phyloP scores from a whole-genome alignment of 2,329 filamentous ascomycete genomes.

The Fusarium sp. region DNA sequence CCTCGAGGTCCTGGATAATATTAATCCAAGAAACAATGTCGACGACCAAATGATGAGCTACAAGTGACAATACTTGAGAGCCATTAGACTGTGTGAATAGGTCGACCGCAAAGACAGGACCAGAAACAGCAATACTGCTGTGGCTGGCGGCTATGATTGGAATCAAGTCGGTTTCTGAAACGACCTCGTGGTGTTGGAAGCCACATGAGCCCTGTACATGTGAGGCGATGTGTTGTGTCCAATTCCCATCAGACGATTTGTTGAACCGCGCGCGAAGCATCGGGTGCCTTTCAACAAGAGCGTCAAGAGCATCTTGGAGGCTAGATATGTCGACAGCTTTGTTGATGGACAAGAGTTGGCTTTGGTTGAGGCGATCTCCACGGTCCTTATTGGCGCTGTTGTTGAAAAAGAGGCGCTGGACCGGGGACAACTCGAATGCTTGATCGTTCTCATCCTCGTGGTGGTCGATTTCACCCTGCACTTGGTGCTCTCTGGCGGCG shows the following conservation, averaged over 20 bases:
- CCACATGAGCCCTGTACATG: conserved; percentile 32
- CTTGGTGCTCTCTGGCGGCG: neutral
- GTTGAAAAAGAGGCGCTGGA: conserved; percentile 58
- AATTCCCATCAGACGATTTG: conserved; percentile 5
- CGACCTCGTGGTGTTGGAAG: conserved; percentile 27
- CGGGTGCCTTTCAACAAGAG: conserved; percentile 48
- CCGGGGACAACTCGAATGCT: conserved; percentile 56
- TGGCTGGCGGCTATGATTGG: conserved; percentile 8
- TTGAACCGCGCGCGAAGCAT: conserved; percentile 54
- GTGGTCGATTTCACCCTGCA: neutral
- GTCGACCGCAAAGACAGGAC: conserved; percentile 15
- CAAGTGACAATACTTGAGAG: conserved; percentile 47
- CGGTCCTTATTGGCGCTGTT: conserved; percentile 32
- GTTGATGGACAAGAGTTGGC: conserved; percentile 53
- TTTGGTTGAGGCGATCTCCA: conserved; percentile 59
- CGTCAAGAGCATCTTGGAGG: conserved; percentile 39
- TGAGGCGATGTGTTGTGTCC: conserved; percentile 43
- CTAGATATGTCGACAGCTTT: conserved; percentile 7
- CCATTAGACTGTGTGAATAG: neutral
- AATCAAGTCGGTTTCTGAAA: conserved; percentile 18
- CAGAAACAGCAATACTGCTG: neutral
- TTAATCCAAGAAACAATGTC: conserved; percentile 61
- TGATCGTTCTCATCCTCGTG: neutral
- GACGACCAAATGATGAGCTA: conserved; percentile 54
- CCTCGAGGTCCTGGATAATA: conserved; percentile 58